phyloP scores from a whole-genome alignment of 306 rosid genomes.

The Acacia crassicarpa region DNA sequence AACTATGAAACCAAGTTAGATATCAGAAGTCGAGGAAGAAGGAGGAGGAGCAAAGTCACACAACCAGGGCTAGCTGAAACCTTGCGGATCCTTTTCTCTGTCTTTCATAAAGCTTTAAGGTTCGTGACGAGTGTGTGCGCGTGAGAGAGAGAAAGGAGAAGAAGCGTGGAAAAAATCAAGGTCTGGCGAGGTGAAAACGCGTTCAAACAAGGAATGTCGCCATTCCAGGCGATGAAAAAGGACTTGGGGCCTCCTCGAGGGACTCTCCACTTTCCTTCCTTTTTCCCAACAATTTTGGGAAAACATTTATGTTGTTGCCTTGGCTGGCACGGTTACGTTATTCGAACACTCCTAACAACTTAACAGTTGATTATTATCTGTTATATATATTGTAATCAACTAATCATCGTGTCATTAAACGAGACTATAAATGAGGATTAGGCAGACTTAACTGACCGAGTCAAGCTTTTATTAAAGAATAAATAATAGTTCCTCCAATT shows the following conservation, averaged over 20 bases:
- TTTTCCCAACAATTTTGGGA: not conserved
- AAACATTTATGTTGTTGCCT: not conserved
- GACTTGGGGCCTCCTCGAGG: not conserved
- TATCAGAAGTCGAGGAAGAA: not conserved
- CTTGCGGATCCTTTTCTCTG: not conserved
- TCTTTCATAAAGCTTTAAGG: not conserved
- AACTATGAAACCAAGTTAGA: not conserved
- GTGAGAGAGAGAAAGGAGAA: not conserved
- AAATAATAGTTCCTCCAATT: too few species aligned
- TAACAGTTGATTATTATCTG: not conserved
- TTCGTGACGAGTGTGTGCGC: not conserved
- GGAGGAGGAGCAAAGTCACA: conserved; percentile 19
- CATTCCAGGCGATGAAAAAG: conserved; percentile 5
- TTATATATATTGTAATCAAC: not conserved
- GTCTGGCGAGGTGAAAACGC: conserved; percentile 19
- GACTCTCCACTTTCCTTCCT: not conserved
- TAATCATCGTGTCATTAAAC: not conserved
- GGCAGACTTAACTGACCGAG: not conserved
- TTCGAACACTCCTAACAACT: not conserved
- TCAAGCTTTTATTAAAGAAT: too few species aligned
- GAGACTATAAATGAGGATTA: not conserved
- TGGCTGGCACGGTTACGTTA: not conserved
- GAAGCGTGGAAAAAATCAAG: conserved; percentile 1
- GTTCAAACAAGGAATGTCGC: not conserved
- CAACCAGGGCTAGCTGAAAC: conserved; percentile 26